These are phyloP conservation scores for Mayamaea pseudoterrestris DNA, from an alignment of 108 stramenopile genomes.

Conservation along the genomic window DNA sequence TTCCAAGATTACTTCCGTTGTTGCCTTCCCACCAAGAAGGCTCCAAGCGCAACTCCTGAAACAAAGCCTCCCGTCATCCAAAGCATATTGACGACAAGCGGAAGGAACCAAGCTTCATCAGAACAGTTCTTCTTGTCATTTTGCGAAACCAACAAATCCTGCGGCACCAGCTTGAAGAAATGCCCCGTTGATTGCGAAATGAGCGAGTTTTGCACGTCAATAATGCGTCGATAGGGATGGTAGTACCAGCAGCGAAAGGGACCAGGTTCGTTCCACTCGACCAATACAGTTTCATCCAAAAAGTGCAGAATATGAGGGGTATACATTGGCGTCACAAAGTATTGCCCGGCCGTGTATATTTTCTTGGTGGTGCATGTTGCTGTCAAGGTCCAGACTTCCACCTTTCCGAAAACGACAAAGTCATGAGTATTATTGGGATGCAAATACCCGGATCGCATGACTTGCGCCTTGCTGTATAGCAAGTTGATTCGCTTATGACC, in stretches of 20 bases:
- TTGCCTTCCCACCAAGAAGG: no score
- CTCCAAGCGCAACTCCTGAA: no score
- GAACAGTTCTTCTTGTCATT: no score
- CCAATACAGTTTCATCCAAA: constrained; percentile 36
- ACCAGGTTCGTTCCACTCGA: constrained; percentile 37
- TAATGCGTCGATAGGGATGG: constrained; percentile 36
- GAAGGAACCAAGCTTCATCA: no score
- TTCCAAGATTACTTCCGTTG: no score
- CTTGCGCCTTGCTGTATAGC: constrained; percentile 23
- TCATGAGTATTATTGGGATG: constrained; percentile 28
- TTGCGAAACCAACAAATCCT: no score
- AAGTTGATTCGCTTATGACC: constrained; percentile 37
- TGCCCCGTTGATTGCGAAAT: not conserved
- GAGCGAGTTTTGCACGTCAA: constrained; percentile 20
- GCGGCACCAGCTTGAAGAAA: constrained; percentile 2
- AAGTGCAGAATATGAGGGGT: constrained; percentile 39
- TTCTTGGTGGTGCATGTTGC: constrained; percentile 20
- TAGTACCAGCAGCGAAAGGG: constrained; percentile 37
- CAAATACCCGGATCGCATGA: constrained; percentile 38
- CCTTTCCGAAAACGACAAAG: constrained; percentile 36
- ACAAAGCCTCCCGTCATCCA: no score
- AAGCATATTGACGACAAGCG: no score
- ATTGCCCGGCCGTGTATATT: constrained; percentile 1
- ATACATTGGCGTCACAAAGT: not conserved
- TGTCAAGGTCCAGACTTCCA: constrained; percentile 39